Base-by-base conservation (phyloP, 371 early-diverging fungal genomes). In the Lichtheimia ornata region DNA sequence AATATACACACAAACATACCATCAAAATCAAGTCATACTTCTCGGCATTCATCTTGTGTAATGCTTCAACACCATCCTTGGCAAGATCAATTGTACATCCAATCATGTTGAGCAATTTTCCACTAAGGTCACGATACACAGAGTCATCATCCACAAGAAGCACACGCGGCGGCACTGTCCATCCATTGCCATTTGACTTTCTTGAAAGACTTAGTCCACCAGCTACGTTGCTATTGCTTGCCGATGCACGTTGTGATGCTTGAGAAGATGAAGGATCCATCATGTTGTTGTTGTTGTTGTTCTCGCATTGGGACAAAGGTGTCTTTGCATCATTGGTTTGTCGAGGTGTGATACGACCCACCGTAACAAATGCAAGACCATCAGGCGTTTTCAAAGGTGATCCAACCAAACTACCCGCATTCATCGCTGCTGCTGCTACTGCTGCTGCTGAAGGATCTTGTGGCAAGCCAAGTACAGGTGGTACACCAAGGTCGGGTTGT, bases 1-100 rank as follows among this genome's bases (percentile, higher is more conserved):
- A 9, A 1, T 35, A 11, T 35, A 2, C 14, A 28, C 14, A 18
- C 22, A 22, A 22, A 22, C 43, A 61, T 83, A 87, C 90, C 92
- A 92, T 91, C 5, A 92, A 71, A 14, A 92, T 89, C 43, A 92
- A 74, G 64, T 92, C 93, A 60, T 91, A 91, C 62, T 87, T 87
- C 30, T 82, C 81, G 5, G 75, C 40, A 18, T 80, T 80, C 82
- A 86, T 81, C 53, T 83, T 84, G 44, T 84, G 77, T 9, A 92
- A 79, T 5, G 93, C 93, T 40, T 83, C 87, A 13, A 87, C 65
- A 6, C 93, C 93, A 67, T 92, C 91, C 22, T 77, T 82, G 12
- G 89, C 93, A 20, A 88, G 71, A 66, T 91, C 91, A 61, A 89
- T 83, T 0, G 82, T 71, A 62, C 91, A 91, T 3, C 91, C 91